Conservation (phyloP, 2,329 filamentous ascomycete genomes). For the Hymenoscyphus linearis region DNA sequence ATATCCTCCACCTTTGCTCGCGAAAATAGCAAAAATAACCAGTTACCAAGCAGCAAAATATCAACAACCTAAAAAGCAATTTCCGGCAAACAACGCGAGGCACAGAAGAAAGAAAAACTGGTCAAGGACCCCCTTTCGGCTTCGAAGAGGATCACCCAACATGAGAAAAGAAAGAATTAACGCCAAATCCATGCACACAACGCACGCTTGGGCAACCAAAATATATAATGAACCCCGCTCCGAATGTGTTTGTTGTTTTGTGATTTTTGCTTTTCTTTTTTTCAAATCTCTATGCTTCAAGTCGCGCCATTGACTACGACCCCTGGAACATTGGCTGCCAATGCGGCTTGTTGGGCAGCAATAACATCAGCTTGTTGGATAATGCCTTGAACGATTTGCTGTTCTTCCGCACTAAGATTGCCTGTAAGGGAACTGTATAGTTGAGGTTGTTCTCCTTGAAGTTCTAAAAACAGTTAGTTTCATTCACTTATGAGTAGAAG, state of each 20-base stretch:
- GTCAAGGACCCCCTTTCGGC: not conserved
- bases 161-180: not conserved
- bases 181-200: not conserved
- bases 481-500: not conserved
- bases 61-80: not conserved
- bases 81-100: too few relatives aligned
- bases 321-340: conserved; percentile 17
- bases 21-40: not conserved
- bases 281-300: conserved; percentile 15
- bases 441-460: conserved; percentile 87
- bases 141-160: not conserved
- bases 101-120: not conserved
- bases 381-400: conserved; percentile 72
- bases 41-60: not conserved
- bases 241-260: not conserved
- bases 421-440: conserved; percentile 78
- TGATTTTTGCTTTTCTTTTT: not conserved
- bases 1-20: not conserved
- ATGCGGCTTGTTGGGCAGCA: conserved; percentile 20
- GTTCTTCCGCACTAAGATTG: conserved; percentile 74
- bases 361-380: conserved; percentile 41
- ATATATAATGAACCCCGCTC: not conserved
- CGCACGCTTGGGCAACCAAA: not conserved
- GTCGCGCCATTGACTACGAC: conserved; percentile 23
- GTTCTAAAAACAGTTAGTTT: conserved; percentile 45